These are phyloP conservation scores for Astrephomene gubernaculifera DNA, from an alignment of 139 green algal species.

Conservation along the genomic window DNA sequence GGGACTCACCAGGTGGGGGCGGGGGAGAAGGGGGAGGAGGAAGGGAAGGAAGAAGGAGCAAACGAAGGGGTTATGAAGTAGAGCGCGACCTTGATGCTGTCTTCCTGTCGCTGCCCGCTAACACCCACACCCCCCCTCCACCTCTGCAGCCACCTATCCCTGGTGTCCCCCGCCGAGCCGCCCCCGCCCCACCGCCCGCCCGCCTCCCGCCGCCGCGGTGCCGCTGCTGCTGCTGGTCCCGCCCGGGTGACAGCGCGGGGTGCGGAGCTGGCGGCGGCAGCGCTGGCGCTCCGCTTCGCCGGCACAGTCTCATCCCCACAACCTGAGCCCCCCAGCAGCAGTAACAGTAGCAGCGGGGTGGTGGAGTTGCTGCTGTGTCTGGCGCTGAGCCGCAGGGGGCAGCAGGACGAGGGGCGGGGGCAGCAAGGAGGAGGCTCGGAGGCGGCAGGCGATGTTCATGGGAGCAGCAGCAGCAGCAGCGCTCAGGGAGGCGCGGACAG, in stretches of 20 bases:
- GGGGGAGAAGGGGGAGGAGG: neutral
- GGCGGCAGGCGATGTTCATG: neutral
- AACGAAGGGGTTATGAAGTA: neutral
- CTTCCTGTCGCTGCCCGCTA: neutral
- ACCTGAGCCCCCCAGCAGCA: neutral
- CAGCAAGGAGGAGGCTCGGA: neutral
- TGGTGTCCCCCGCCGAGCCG: constrained; percentile 44
- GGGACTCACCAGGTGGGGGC: neutral
- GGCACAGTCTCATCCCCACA: no score
- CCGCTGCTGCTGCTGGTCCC: constrained; percentile 15
- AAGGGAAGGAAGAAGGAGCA: neutral
- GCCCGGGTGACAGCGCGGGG: constrained; percentile 45
- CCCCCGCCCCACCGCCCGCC: neutral
- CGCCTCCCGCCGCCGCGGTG: neutral
- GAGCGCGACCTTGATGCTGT: neutral
- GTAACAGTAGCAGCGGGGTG: constrained; percentile 32
- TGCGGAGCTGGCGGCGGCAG: constrained; percentile 11
- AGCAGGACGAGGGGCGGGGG: constrained; percentile 11
- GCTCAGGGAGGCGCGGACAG: neutral
- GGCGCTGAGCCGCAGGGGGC: neutral
- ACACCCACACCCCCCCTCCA: neutral
- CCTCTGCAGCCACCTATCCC: constrained; percentile 58
- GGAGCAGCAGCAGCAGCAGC: neutral
- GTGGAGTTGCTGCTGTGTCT: constrained; percentile 38
- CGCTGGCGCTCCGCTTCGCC: constrained; percentile 57